Evolutionary conservation across 2,329 filamentous ascomycete species (phyloP), one percentile per base, ranked within the genome.

Genomic region (Colletotrichum sidae): DNA sequence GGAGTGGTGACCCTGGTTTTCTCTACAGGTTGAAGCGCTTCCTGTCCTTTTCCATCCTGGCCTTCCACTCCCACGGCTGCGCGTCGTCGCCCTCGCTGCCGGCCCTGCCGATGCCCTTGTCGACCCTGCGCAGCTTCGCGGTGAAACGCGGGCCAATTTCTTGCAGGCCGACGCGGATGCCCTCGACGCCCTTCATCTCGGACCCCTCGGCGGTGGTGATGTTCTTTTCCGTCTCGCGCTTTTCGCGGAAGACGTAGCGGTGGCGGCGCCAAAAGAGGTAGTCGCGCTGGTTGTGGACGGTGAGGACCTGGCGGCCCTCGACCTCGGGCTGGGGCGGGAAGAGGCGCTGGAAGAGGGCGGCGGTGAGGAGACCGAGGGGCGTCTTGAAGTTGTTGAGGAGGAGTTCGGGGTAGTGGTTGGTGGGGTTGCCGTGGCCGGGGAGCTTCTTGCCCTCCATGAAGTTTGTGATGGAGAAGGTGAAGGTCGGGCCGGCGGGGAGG

Each of bases 1-100:
- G 35, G 13, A 9, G 15, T 34, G 49, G 60, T 37, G 35, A 38
- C 53, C 37, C 6, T 41, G 17, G 44, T 35, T n/a, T 50, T n/a
- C 3, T 25, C 47, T 85, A 98, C 75, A 99, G 83, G 79, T 96
- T 96, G 82, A 98, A 99, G 76, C 93, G 90, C 70, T 95, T 98
- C 73, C 96, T 86, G 74, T 92, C 85, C 83, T 97, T 97, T 82
- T 99, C 96, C 90, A 96, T 96, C 75, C 90, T 89, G 10, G 92
- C 91, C 81, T 97, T 96, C 96, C 96, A 99, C 76, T 97, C 88
- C 95, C 96, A 98, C 75, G 97, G 92, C 70, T 93, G 87, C 42
- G 93, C 93, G 77, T 90, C 82, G 77, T 88, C 83, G 83, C 92
- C 87, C 67, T 89, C 84, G 71, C 88, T 90, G 15, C 88, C 88